A percentile compares a stretch with the other conserved stretches of the same genome.
Conservation (phyloP, 257 asterid species). For the Leptodermis oblonga region DNA sequence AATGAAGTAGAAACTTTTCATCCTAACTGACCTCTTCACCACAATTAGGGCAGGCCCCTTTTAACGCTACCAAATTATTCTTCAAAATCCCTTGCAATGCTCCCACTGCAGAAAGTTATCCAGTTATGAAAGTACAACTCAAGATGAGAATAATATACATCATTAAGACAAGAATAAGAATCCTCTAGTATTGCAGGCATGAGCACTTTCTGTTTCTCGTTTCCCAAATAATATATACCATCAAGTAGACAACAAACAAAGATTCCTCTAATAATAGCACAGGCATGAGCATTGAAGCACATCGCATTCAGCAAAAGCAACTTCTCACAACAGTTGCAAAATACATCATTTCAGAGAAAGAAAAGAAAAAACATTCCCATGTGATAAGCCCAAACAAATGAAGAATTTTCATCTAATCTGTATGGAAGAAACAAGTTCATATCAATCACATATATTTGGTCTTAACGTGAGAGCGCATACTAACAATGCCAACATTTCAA, state of each 20-base stretch:
- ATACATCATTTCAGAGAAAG: background rate
- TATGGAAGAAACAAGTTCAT: background rate
- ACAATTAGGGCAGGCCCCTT: slow-evolving; percentile 93
- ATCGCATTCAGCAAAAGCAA: background rate
- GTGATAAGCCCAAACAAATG: background rate
- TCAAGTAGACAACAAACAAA: background rate
- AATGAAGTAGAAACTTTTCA: background rate
- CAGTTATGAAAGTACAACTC: slow-evolving; percentile 22
- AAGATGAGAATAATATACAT: background rate
- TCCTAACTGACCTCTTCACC: slow-evolving; percentile 75
- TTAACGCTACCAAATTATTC: slow-evolving; percentile 84
- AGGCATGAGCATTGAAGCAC: background rate
- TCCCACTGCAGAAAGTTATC: slow-evolving; percentile 52
- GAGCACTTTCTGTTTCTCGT: too few species aligned
- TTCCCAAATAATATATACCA: background rate
- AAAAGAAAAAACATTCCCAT: background rate
- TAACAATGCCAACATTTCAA: too few species aligned
- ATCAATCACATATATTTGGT: background rate
- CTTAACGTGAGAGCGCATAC: too few species aligned
- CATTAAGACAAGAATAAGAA: too few species aligned
- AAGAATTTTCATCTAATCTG: too few species aligned
- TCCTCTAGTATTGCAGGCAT: too few species aligned
- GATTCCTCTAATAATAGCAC: background rate
- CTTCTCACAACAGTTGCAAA: background rate
- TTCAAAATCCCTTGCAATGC: slow-evolving; percentile 87